Base-by-base conservation (phyloP, 2,329 filamentous ascomycete genomes). In the Graphiopsis chlorocephala region DNA sequence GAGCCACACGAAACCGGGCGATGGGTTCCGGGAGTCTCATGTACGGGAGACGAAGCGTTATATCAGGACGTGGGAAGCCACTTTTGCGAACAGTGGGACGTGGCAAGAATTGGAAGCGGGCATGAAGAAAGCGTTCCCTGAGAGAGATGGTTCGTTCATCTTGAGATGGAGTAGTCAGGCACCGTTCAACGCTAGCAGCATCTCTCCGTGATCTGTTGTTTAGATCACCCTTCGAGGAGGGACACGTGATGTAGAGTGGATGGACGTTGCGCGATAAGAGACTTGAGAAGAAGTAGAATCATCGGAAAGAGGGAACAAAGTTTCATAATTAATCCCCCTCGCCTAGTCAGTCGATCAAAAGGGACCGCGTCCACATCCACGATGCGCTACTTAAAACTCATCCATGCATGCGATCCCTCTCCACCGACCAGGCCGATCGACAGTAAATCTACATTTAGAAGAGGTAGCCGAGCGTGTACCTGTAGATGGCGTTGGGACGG, bases 381-480 rank as follows among this genome's bases (percentile, higher is more conserved):
- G 5, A n/a, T 15, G 33, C 11, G 33, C 33, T 35, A 35, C 0
- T 6, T 15, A 17, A 35, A 35, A 15, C 33, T 14, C 15, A n/a
- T 38, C 14, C 35, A 15, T 45, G 38, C 17, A 45, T 8, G 17
- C n/a, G 8, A 45, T 45, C 8, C 38, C 12, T 20, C n/a, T n/a
- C 17, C 38, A 45, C n/a, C 38, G 20, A 20, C 38, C n/a, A 11
- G 10, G 38, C 38, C 2, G 2, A 45, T 20, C 38, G 38, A 20
- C 38, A 45, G 25, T 15, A 29, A 4, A 53, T 20, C 10, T 53
- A 53, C 50, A 31, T 53, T 28, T 71, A 73, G 66, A 73, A 73
- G 15, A 73, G 63, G 47, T 70, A 71, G 6, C 71, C 72, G 3
- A 73, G 59, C 11, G 71, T 70, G 64, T 73, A 70, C 23, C 68